Evolutionary conservation across 2,329 filamentous ascomycete genomes (phyloP).

Genomic region (Colletotrichum tabaci): DNA sequence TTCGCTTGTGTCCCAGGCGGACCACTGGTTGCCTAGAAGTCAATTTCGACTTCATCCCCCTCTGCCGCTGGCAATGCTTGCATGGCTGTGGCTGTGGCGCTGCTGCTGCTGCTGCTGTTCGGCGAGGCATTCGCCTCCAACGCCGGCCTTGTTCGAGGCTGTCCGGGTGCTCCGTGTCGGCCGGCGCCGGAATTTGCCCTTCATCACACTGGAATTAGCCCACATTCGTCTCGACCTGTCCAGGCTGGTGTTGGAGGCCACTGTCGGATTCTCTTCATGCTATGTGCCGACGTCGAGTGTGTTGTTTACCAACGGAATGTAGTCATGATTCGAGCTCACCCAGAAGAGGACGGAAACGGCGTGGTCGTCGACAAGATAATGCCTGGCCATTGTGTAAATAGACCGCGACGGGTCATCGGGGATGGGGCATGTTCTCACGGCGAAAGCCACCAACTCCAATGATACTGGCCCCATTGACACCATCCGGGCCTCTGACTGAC

Average conservation of each 20-base stretch:
- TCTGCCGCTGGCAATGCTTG: too few relatives aligned
- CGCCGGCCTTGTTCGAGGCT: not conserved
- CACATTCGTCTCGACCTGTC: not conserved
- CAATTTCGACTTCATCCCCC: conserved; percentile 25
- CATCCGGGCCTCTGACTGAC: not conserved
- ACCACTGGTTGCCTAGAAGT: not conserved
- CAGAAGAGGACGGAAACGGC: not conserved
- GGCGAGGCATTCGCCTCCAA: not conserved
- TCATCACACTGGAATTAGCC: not conserved
- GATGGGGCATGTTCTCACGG: too few relatives aligned
- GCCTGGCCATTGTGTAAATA: not conserved
- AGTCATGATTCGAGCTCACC: not conserved
- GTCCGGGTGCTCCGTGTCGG: not conserved
- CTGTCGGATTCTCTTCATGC: not conserved
- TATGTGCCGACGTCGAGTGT: not conserved
- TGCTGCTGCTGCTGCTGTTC: not conserved
- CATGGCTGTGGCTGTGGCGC: not conserved
- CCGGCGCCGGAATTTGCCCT: not conserved
- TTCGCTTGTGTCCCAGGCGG: not conserved
- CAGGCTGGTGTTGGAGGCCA: not conserved
- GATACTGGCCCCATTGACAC: not conserved
- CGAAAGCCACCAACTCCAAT: not conserved
- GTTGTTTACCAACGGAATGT: not conserved
- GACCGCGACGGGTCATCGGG: not conserved
- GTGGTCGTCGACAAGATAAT: not conserved